Evolutionary conservation across 2,329 filamentous ascomycete genomes (phyloP).

Genomic region (Purpureocillium lavendulum): DNA sequence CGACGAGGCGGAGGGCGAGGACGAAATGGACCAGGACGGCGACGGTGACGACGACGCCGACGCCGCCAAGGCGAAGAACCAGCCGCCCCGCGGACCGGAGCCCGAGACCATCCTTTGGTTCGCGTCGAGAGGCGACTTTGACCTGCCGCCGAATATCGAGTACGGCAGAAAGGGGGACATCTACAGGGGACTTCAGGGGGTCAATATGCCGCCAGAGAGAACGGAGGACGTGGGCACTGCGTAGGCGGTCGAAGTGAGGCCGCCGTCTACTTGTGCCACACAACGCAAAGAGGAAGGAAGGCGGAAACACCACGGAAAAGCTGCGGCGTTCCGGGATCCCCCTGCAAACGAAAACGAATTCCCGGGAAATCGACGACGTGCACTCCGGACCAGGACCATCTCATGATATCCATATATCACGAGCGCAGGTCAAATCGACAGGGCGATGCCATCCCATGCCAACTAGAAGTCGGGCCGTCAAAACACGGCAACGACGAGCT

Average conservation of each 20-base stretch:
- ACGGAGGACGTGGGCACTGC: conserved; percentile 9
- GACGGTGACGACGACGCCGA: conserved; percentile 13
- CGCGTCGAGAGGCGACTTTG: conserved; percentile 32
- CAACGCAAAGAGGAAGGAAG: too few relatives aligned
- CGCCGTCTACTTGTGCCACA: not conserved
- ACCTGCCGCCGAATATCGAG: conserved; percentile 36
- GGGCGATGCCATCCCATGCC: too few relatives aligned
- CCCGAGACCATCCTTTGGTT: conserved; percentile 41
- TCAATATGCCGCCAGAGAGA: conserved; percentile 21
- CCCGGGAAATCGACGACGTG: too few relatives aligned
- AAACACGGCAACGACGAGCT: too few relatives aligned
- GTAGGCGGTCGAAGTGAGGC: conserved; percentile 2
- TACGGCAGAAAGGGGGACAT: conserved; percentile 25
- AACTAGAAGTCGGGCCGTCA: too few relatives aligned
- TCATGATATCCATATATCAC: too few relatives aligned
- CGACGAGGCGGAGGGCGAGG: conserved; percentile 46
- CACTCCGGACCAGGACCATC: too few relatives aligned
- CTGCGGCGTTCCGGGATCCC: too few relatives aligned
- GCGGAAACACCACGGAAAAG: too few relatives aligned
- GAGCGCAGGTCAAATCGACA: too few relatives aligned
- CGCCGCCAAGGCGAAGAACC: conserved; percentile 11
- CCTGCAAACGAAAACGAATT: too few relatives aligned
- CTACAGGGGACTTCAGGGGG: conserved; percentile 24
- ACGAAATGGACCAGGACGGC: conserved; percentile 11
- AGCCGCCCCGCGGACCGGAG: conserved; percentile 26